Base-by-base conservation (phyloP, 441 rosid genomes). In the Flueggea neowawraea region DNA sequence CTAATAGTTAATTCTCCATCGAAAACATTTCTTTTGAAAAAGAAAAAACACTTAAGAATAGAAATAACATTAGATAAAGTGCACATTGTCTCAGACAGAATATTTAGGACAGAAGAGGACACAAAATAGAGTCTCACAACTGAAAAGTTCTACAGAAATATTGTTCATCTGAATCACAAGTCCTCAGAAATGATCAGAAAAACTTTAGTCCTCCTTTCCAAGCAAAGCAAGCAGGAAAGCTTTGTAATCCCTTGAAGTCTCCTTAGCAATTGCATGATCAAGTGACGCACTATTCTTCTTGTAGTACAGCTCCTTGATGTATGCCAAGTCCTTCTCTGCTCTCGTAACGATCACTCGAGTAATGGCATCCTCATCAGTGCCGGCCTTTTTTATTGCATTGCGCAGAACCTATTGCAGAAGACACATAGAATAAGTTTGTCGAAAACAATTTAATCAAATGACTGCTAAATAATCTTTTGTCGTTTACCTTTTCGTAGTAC, bases 311-410 rank as follows among this genome's bases (percentile, higher is more conserved):
- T 82, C 88, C 75, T 84, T 82, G 72, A 87, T 82, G 16, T 63
- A 67, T 69, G 62, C 57, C 80, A 84, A 61, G 62, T 84, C 86
- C 82, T 79, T 84, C 76, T 87, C 90, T 0, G 85, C 86, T 68
- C 90, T 75, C 3, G 74, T 81, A 11, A 82, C 80, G 12, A 84
- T 87, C 72, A 82, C 88, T 0, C 90, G 75, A 28, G 88, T 82
- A 3, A 87, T 65, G 0, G 71, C 86, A 69, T 84, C 90, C 79
- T 87, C 94, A 13, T 82, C 94, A 0, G 87, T 82, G 52, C 90
- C 94, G 0, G 45, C 6, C 78, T 32, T 66, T 47, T 69, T 75
- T 52, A 84, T 63, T 0, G 88, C 78, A 0, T 78, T 84, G 41
- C 88, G 77, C 75, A 87, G 63, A 10, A 80, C 73, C 90, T 82